These are phyloP conservation scores for Salix dunnii DNA, from an alignment of 345 rosid species.

Conservation along the genomic window DNA sequence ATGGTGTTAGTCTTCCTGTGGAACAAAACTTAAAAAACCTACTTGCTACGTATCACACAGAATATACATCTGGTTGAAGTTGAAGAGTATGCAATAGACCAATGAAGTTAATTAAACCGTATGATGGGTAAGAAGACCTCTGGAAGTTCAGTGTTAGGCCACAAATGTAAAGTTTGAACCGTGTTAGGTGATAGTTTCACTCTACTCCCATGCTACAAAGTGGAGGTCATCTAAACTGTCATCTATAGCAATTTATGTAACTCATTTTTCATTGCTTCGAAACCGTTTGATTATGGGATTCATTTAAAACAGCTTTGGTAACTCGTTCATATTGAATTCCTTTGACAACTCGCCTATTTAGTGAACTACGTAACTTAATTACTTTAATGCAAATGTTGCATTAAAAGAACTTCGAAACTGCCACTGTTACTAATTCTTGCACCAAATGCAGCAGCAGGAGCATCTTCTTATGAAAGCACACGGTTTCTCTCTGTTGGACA, in stretches of 20 bases:
- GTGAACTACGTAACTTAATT: background rate
- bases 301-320: background rate
- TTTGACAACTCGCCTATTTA: background rate
- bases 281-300: background rate
- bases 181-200: background rate
- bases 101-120: background rate
- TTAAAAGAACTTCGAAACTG: slow-evolving; percentile 11
- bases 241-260: background rate
- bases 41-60: background rate
- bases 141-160: background rate
- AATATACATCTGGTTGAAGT: background rate
- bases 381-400: background rate
- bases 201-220: background rate
- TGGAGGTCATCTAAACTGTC: background rate
- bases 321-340: background rate
- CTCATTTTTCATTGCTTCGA: background rate
- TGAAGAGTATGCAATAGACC: background rate
- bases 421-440: background rate
- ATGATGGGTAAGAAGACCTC: background rate
- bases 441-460: background rate
- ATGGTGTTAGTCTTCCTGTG: background rate
- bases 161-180: background rate
- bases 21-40: background rate
- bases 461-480: background rate
- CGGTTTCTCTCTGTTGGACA: background rate